Base-by-base conservation (phyloP, 768 basidiomycete genomes). In the Collybiopsis luxurians region DNA sequence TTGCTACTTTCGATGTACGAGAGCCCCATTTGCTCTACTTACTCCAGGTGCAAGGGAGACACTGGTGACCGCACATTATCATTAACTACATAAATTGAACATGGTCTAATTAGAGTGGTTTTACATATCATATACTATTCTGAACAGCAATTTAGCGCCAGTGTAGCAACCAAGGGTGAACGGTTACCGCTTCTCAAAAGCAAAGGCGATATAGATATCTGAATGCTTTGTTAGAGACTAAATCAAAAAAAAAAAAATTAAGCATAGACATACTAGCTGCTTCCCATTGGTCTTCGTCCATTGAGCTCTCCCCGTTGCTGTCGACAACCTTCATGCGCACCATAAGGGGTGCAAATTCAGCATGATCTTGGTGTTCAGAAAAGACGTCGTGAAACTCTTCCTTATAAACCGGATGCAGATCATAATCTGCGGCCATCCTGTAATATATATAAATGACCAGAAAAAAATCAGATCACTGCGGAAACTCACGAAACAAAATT, bases 281-380 rank as follows among this genome's bases (percentile, higher is more conserved):
- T 66, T 98, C 95, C 92, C 96, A 97, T 72, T 98, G 95, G 63
- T 91, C 89, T 62, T 90, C 89, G 61, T 95, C 85, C 92, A 98
- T 97, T 53, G 90, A 75, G 65, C 92, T 95, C 73, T 89, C 89
- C 1, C 95, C 94, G 40, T 88, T 80, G 17, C 77, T 73, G 66
- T 97, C 89, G 42, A 97, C 84, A 27, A 99, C 97, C 60, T 86
- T 90, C 97, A 99, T 99, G 62, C 84, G 81, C 57, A 88, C 76
- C 73, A 98, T 77, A 17, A 98, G 77, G n/a, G 84, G 81, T 19
- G 84, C 83, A 66, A 92, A 98, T 63, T 97, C 94, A 2, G 81
- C 71, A 60, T 89, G 81, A 24, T 89, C 82, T 57, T 84, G 82
- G 66, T 97, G 87, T 63, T 96, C 90, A 19, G 79, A 78, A 59